Base-by-base conservation (phyloP, 129 eudicot genomes). In the Flaveria linearis region DNA sequence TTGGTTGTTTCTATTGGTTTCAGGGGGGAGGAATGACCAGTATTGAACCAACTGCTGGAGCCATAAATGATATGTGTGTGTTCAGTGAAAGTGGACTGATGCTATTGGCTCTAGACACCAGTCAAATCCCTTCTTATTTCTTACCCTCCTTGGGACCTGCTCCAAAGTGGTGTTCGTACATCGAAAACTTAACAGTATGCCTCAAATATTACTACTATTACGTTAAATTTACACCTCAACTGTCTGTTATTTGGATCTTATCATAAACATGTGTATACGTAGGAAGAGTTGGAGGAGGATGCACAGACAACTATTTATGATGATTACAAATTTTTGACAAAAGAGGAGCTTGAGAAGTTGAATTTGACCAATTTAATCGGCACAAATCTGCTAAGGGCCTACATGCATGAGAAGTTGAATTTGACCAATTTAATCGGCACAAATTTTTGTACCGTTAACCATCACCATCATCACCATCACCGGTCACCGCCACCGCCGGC, bases 21-120 rank as follows among this genome's bases (percentile, higher is more conserved):
- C 91, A 94, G 98, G 97, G 97, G 74, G 97, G 91, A 20, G 96
- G 92, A 55, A 85, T 94, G 97, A 91, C 97, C n/a, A 94, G 98
- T 84, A 94, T 91, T 64, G 97, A 91, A 72, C 98, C 98, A 25
- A 87, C 93, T 9, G 93, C 80, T 57, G 98, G 98, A 51, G 84
- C 74, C 30, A 91, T 94, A 47, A 94, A 94, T 72, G 98, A 94
- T 70, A 36, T 94, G 64, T 91, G 98, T 51, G 96, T 91, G 26
- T 88, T 87, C 25, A 61, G 58, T 28, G 92, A 81, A 52, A 91
- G 97, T 76, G 98, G 98, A 68, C 68, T 94, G 79, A 86, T 94
- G 79, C 73, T 87, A 76, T 83, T 94, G 87, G 98, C 97, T 58
- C 75, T 94, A 47, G 98, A 94, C 82, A 82, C 82, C 73, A 83